Base-by-base conservation (phyloP, 257 asterid species). In the Salvia miltiorrhiza region DNA sequence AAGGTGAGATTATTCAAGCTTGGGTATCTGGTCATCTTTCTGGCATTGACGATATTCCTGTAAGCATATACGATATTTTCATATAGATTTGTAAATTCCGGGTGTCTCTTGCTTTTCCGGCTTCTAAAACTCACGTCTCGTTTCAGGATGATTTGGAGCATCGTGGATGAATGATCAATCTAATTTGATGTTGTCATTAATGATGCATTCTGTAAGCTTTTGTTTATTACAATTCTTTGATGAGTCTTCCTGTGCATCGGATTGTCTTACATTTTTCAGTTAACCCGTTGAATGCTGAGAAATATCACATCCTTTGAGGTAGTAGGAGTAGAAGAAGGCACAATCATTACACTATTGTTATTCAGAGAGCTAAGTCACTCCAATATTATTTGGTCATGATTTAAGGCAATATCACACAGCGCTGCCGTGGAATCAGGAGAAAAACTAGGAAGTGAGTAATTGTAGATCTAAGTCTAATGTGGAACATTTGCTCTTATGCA, bases 121-220 rank as follows among this genome's bases (percentile, higher is more conserved):
- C 73, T 62, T 53, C 52, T 54, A 47, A 63, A 67, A 6, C 16
- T 39, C 19, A 14, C 9, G 10, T 65, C 23, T 48, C 19, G 4
- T 80, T 47, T 61, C 80, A 87, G 95, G 93, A 90, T 90, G 95
- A 72, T 90, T 70, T 86, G 86, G 95, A 83, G 77, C 85, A 63
- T 88, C 20, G 81, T 84, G 76, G 85, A 83, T 10, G 90, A 82
- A 75, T 83, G 86, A 88, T 55, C 80, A 53, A 55, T 43, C 52
- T 14, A 71, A 77, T 63, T 49, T 53, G 70, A 59, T 61, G 65
- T 76, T 57, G 17, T 48, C 60, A 19, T 61, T 60, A 45, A 26
- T 65, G 49, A 48, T 67, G 52, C 50, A 24, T 53, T 37, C 39
- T 43, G 80, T 79, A 67, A 78, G 80, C 67, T 44, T 53, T 53